These are phyloP conservation scores for Ambrosiella beaveri DNA, from an alignment of 2,329 filamentous ascomycete species.

Conservation along the genomic window DNA sequence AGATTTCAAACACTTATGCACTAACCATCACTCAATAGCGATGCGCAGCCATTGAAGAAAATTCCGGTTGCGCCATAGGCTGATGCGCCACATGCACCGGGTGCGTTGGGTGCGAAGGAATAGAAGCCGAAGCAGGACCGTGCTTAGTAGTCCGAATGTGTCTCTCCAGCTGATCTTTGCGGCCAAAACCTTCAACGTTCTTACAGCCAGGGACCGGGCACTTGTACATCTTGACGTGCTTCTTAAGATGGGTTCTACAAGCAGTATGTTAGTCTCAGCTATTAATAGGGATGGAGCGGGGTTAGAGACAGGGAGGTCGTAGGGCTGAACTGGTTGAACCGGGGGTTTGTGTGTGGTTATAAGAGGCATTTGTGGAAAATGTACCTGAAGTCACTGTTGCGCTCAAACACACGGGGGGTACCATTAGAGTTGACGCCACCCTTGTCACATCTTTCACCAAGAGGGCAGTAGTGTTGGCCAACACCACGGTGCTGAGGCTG, in stretches of 20 bases:
- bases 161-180: slow-evolving; percentile 12
- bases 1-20: not conserved
- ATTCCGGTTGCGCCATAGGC: not conserved
- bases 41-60: not conserved
- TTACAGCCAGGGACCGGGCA: slow-evolving; percentile 11
- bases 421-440: slow-evolving; percentile 8
- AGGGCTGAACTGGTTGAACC: too few relatives aligned
- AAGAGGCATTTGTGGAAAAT: not conserved
- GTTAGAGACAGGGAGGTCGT: too few relatives aligned
- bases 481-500: slow-evolving; percentile 11
- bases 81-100: not conserved
- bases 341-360: not conserved
- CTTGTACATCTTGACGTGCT: slow-evolving; percentile 12
- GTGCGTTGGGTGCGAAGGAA: not conserved
- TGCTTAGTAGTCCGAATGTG: slow-evolving; percentile 12
- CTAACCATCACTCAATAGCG: not conserved
- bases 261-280: not conserved
- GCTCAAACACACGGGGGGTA: slow-evolving; percentile 9
- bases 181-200: slow-evolving; percentile 11
- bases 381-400: slow-evolving; percentile 11
- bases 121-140: not conserved
- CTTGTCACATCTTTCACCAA: slow-evolving; percentile 10
- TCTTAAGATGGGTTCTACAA: slow-evolving; percentile 11
- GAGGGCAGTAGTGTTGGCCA: slow-evolving; percentile 10
- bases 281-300: not conserved